These are phyloP conservation scores for Cornus controversa DNA, from an alignment of 148 eudicot genomes.

Conservation along the genomic window DNA sequence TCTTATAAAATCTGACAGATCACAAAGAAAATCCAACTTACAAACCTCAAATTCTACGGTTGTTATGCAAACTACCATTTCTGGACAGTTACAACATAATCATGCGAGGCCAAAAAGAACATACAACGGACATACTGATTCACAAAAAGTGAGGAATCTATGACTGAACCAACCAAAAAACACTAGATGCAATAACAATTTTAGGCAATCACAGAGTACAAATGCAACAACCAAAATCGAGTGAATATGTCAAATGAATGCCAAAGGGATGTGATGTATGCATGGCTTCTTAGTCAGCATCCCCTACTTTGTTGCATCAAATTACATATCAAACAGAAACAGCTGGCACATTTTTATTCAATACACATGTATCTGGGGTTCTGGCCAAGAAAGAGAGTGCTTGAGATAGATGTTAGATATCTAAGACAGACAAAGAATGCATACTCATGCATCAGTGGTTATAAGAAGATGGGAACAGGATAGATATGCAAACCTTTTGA, in stretches of 20 bases:
- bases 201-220: not conserved
- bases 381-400: not conserved
- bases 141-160: not conserved
- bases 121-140: not conserved
- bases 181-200: not conserved
- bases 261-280: not conserved
- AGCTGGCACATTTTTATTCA: not conserved
- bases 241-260: not conserved
- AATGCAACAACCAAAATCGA: not conserved
- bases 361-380: not conserved
- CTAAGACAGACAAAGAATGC: no score
- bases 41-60: no score
- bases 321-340: not conserved
- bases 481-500: constrained; percentile 53
- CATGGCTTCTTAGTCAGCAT: not conserved
- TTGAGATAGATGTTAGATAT: not conserved
- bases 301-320: not conserved
- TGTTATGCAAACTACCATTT: not conserved
- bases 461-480: not conserved
- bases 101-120: not conserved
- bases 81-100: not conserved
- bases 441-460: not conserved
- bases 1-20: not conserved
- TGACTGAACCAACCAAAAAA: not conserved
- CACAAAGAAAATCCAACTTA: not conserved